These are phyloP conservation scores for Fusarium sp. DNA, from an alignment of 2,329 filamentous ascomycete species.

Conservation along the genomic window DNA sequence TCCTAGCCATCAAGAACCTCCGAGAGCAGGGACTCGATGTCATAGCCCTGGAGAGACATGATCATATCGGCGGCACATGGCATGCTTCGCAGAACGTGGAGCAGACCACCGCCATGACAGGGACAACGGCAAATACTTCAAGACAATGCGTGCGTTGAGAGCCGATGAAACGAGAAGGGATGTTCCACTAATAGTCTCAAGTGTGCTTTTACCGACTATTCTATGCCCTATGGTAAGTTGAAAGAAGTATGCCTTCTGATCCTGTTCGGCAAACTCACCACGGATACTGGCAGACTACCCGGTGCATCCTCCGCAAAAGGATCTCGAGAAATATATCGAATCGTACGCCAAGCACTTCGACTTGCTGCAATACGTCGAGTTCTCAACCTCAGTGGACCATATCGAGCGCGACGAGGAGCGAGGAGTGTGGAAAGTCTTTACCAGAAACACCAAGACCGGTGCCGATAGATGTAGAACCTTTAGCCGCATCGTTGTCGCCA, in stretches of 20 bases:
- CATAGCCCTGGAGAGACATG: conserved; percentile 59
- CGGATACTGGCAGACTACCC: conserved; percentile 30
- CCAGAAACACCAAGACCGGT: conserved; percentile 44
- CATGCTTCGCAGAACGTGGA: conserved; percentile 53
- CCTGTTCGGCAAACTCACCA: neutral
- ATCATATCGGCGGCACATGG: conserved; percentile 61
- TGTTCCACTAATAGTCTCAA: conserved; percentile 26
- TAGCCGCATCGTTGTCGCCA: conserved; percentile 57
- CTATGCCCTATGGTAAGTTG: conserved; percentile 50
- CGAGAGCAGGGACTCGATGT: conserved; percentile 61
- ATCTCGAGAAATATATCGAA: conserved; percentile 53
- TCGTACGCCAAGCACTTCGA: conserved; percentile 53
- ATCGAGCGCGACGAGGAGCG: conserved; percentile 47
- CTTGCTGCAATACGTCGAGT: conserved; percentile 46
- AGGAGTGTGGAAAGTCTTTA: conserved; percentile 50
- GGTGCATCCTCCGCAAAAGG: conserved; percentile 44
- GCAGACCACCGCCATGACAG: conserved; percentile 55
- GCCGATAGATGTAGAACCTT: conserved; percentile 44
- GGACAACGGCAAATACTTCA: conserved; percentile 51
- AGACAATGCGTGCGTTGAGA: conserved; percentile 48
- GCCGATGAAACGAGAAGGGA: too few species aligned
- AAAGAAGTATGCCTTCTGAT: neutral
- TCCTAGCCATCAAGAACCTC: conserved; percentile 60
- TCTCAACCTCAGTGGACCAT: conserved; percentile 47
- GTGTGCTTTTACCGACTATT: conserved; percentile 54